These are phyloP conservation scores for Euphorbia celastroides DNA, from an alignment of 441 rosid species.

Conservation along the genomic window DNA sequence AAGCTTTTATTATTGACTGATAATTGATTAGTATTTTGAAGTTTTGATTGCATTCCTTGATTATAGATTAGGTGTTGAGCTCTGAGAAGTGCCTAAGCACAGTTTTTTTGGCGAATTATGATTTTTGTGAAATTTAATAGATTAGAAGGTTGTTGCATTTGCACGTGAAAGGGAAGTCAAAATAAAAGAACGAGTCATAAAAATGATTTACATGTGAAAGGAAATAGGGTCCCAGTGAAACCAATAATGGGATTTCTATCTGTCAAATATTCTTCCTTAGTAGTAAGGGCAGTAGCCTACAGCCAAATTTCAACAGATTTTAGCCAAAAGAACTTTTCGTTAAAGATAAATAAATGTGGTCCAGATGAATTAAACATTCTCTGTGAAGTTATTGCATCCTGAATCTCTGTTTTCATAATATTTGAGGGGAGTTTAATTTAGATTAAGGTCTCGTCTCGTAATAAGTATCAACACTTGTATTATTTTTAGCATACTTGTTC, in stretches of 20 bases:
- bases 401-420: too few species aligned
- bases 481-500: too few species aligned
- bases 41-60: neutral
- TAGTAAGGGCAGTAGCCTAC: constrained; percentile 4
- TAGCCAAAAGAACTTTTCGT: neutral
- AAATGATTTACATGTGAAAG: constrained; percentile 14
- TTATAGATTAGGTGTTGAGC: neutral
- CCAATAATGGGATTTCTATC: neutral
- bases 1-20: neutral
- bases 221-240: constrained; percentile 21
- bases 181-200: neutral
- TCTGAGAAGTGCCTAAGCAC: neutral
- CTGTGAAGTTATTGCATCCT: neutral
- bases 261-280: constrained; percentile 20
- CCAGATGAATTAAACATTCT: constrained; percentile 11
- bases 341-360: neutral
- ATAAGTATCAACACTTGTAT: too few species aligned
- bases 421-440: too few species aligned
- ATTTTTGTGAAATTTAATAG: neutral
- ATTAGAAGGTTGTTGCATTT: neutral
- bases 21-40: constrained; percentile 7
- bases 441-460: too few species aligned
- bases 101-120: constrained; percentile 11
- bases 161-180: constrained; percentile 4
- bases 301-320: constrained; percentile 1